Evolutionary conservation across 192 early-diverging fungal species (phyloP), one percentile per base, ranked within the genome.

Genomic region (Funneliformis mosseae): DNA sequence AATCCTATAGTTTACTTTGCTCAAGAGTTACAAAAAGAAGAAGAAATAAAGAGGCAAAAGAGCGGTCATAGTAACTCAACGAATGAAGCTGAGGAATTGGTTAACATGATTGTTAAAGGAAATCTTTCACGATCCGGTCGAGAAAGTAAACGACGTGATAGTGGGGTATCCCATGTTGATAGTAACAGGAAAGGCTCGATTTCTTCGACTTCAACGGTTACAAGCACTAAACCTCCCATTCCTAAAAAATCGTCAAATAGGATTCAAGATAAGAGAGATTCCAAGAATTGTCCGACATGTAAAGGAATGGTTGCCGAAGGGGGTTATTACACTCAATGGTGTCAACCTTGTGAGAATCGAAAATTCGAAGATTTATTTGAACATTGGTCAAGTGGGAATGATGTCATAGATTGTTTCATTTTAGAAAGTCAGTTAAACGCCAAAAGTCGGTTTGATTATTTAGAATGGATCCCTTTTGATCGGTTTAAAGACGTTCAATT

Each of bases 381-480:
- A 10, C 42, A 27, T 3, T 79, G 78, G 78, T 61, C 78, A 48
- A 71, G 46, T 50, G 78, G 68, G 11, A 66, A 72, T 61, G 67
- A 66, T 60, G 62, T 48, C 9, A 71, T 79, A 6, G 78, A 79
- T 79, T 39, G 21, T 41, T 79, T 79, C 42, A 79, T 79, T 45
- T 43, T 45, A 21, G 68, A 70, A 59, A 55, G 50, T n/a, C 78
- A 79, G 61, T 11, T 61, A 16, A 25, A 48, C 28, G 68, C 68
- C n/a, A 67, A 38, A 41, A 71, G 60, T 41, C 45, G 59, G 27
- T 41, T 50, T 39, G 69, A 48, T 27, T 71, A 42, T 43, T 71
- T 79, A 25, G 63, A 79, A 79, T 79, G 48, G 62, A 71, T 79
- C 25, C 50, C 67, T 9, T 79, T 33, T 61, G 68, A 79, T 45